Base-by-base conservation (phyloP, 306 rosid genomes). In the Fragaria vesca region DNA sequence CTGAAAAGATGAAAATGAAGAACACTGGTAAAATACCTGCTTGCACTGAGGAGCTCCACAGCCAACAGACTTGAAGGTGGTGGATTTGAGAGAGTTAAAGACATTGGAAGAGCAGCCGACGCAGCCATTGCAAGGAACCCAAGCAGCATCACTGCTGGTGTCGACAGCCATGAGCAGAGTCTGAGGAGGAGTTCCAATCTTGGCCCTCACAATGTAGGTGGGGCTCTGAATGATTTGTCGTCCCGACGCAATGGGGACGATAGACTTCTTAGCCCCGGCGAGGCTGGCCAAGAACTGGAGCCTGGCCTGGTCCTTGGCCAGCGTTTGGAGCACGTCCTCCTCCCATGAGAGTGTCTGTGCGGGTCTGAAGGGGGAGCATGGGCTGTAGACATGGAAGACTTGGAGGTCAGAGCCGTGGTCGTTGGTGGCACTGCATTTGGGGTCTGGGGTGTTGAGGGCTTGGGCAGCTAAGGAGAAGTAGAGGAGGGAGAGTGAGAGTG, bases 111-210 rank as follows among this genome's bases (percentile, higher is more conserved):
- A 77, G 79, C 99, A 95, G 40, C 99, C 99, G 20, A 83, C 61
- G 69, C 99, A 95, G 45, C 90, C 96, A 12, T 76, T 46, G 34
- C 97, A 95, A 58, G 99, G 99, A 10, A 93, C 54, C 99, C 97
- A 95, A 1, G 97, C 97, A 52, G 87, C 91, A 79, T 95, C 99
- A 60, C 74, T 95, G 84, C 93, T 93, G 2, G 97, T 95, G 30
- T 95, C 99, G 71, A 95, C 72, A 55, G 99, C 97, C 86, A 95
- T 0, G 20, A 95, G 92, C 73, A 95, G 47, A 13, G 88, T 93
- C 82, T 93, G 99, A 51, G 94, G 69, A 0, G 99, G 99, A 1
- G 96, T 91, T 0, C 99, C 99, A 46, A 95, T 81, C 66, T 77
- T 87, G 54, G 93, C 89, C 34, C 83, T 79, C 2, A 95, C 96